Conservation (phyloP, 345 rosid species). For the Erucastrum elatum region DNA sequence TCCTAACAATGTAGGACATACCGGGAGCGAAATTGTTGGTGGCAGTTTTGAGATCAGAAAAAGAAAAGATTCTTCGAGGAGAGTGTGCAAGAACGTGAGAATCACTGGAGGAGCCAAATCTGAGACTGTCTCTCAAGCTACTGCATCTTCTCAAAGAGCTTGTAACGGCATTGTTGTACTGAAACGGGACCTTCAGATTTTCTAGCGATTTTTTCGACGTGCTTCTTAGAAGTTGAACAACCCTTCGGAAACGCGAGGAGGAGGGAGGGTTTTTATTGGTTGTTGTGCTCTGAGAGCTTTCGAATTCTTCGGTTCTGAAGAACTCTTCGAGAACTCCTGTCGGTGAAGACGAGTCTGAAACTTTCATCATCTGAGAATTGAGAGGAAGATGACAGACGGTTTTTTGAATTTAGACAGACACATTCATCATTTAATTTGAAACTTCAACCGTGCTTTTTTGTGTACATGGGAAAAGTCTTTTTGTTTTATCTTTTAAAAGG, state of each 20-base stretch:
- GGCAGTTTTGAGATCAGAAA: slow-evolving; percentile 64
- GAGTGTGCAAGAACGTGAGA: slow-evolving; percentile 40
- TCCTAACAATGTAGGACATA: background rate
- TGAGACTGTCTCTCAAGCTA: slow-evolving; percentile 56
- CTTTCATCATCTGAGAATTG: slow-evolving; percentile 45
- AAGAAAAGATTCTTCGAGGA: slow-evolving; percentile 52
- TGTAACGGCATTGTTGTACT: slow-evolving; percentile 34
- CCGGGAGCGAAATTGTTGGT: slow-evolving; percentile 58
- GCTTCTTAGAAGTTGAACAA: slow-evolving; percentile 45
- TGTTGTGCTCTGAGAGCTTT: slow-evolving; percentile 35
- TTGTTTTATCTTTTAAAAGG: background rate
- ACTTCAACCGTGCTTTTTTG: slow-evolving; percentile 27
- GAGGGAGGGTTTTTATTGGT: slow-evolving; percentile 30
- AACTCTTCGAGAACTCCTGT: slow-evolving; percentile 81
- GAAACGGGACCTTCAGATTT: slow-evolving; percentile 43
- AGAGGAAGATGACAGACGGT: slow-evolving; percentile 11
- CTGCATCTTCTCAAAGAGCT: slow-evolving; percentile 50
- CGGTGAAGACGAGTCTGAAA: slow-evolving; percentile 52
- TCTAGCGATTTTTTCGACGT: slow-evolving; percentile 52
- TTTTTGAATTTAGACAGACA: slow-evolving; percentile 9
- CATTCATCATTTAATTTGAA: slow-evolving; percentile 13
- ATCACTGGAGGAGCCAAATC: slow-evolving; percentile 43
- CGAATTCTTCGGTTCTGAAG: slow-evolving; percentile 68
- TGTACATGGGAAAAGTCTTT: background rate
- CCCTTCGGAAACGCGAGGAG: slow-evolving; percentile 47